Conservation (phyloP, 1,139 yeast species). For the Trichomonascaceae sp. region DNA sequence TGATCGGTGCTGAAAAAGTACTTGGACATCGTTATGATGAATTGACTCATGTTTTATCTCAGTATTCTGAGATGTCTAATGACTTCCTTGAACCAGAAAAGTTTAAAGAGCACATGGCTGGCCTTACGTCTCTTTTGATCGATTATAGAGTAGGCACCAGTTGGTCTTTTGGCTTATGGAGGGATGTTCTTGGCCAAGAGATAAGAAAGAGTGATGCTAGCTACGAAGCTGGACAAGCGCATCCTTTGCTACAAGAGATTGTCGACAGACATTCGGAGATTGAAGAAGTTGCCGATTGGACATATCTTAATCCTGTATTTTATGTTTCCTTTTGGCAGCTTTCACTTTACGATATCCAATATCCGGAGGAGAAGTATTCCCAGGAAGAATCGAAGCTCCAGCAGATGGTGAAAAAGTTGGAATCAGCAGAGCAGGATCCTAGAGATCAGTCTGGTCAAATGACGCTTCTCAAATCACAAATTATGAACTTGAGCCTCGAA, state of each 20-base stretch:
- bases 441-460: background rate
- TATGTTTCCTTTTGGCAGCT: slow-evolving; percentile 69
- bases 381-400: slow-evolving; percentile 35
- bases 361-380: slow-evolving; percentile 46
- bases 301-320: slow-evolving; percentile 39
- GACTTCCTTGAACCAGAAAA: slow-evolving; percentile 41
- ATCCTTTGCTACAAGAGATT: slow-evolving; percentile 24
- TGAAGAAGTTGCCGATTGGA: slow-evolving; percentile 34
- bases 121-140: slow-evolving; percentile 43
- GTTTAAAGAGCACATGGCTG: slow-evolving; percentile 38
- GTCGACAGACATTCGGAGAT: slow-evolving; percentile 19
- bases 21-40: slow-evolving; percentile 71
- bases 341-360: slow-evolving; percentile 67
- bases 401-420: slow-evolving; percentile 14
- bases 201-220: slow-evolving; percentile 24
- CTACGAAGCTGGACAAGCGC: slow-evolving; percentile 14
- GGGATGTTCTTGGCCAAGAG: slow-evolving; percentile 41
- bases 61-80: slow-evolving; percentile 54
- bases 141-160: slow-evolving; percentile 50
- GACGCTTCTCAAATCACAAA: slow-evolving; percentile 19
- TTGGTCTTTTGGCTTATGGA: slow-evolving; percentile 81
- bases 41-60: slow-evolving; percentile 55
- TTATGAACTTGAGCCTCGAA: slow-evolving; percentile 27
- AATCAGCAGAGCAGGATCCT: background rate
- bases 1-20: slow-evolving; percentile 58